These are phyloP conservation scores for Eucalyptus melliodora DNA, from an alignment of 345 rosid species.

Conservation along the genomic window DNA sequence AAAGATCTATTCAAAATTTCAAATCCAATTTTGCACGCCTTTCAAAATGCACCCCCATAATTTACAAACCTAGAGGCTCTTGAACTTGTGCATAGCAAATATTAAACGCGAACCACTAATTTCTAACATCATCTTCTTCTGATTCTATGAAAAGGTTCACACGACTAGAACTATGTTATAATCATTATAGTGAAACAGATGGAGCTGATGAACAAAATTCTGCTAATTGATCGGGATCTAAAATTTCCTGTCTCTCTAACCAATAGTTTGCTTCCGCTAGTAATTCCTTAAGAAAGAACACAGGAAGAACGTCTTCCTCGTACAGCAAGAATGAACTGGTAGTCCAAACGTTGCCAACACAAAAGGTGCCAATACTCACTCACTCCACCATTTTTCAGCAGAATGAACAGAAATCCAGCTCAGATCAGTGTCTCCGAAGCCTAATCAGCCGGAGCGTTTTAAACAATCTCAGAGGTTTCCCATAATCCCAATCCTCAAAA, in stretches of 20 bases:
- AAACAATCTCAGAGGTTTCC: not conserved
- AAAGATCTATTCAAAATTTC: not conserved
- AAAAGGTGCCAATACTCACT: not conserved
- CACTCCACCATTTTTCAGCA: not conserved
- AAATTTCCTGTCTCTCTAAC: not conserved
- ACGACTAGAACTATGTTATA: not conserved
- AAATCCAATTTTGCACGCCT: not conserved
- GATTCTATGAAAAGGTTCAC: not conserved
- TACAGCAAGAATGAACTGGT: not conserved
- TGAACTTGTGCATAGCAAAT: not conserved
- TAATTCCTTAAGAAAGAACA: not conserved
- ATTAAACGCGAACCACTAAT: not conserved
- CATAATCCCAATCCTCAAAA: not conserved
- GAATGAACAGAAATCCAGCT: not conserved
- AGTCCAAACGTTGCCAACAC: not conserved
- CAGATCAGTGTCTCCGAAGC: not conserved
- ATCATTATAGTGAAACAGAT: not conserved
- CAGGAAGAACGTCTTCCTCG: not conserved
- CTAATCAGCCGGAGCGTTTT: not conserved
- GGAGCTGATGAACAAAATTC: not conserved
- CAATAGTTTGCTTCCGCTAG: not conserved
- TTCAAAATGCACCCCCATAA: not conserved
- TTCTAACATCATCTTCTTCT: not conserved
- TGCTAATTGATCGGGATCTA: not conserved
- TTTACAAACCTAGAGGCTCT: not conserved